Conservation (phyloP, 306 rosid species). For the Medicago lupulina region DNA sequence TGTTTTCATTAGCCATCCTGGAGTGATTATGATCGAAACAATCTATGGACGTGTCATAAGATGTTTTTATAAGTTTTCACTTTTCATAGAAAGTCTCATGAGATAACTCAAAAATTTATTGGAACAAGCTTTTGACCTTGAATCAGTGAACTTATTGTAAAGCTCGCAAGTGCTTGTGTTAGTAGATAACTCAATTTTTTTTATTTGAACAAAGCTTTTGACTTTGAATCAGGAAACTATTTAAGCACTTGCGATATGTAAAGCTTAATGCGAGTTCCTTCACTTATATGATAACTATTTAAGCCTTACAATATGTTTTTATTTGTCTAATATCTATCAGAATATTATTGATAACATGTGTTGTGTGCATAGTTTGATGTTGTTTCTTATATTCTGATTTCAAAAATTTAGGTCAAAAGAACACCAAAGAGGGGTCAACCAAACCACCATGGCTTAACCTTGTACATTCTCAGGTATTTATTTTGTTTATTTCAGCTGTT, state of each 20-base stretch:
- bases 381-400: not conserved
- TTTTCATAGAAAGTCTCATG: too few relatives aligned
- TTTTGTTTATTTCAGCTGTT: conserved; percentile 15
- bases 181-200: not conserved
- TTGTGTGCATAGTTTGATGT: conserved; percentile 26
- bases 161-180: not conserved
- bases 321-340: not conserved
- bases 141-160: too few relatives aligned
- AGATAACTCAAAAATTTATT: too few relatives aligned
- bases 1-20: not conserved
- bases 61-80: not conserved
- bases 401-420: conserved; percentile 68
- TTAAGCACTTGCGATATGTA: too few relatives aligned
- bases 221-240: not conserved
- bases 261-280: not conserved
- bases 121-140: too few relatives aligned
- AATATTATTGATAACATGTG: not conserved
- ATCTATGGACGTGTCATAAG: not conserved
- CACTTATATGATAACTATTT: conserved; percentile 5
- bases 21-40: not conserved
- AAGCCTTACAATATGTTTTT: conserved; percentile 15
- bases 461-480: conserved; percentile 65
- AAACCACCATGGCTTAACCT: conserved; percentile 94
- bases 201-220: not conserved
- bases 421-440: conserved; percentile 88